These are phyloP conservation scores for Coniosporium apollinis DNA, from an alignment of 495 filamentous ascomycete genomes.

Conservation along the genomic window DNA sequence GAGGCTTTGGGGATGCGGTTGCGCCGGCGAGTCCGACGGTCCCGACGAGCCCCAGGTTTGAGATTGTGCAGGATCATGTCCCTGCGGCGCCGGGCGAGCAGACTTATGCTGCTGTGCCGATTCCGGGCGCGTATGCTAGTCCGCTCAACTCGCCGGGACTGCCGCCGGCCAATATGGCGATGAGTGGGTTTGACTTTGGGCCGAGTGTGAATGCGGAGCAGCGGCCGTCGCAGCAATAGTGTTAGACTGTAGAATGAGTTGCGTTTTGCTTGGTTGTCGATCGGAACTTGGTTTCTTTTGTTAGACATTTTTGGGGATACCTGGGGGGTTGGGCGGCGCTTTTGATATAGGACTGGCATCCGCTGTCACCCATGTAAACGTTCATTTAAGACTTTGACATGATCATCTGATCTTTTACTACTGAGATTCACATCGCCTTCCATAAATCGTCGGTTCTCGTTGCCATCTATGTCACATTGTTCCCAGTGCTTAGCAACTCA, in stretches of 20 bases:
- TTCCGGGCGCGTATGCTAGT: constrained; percentile 42
- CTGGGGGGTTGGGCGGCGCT: too few relatives aligned
- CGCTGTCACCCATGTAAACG: too few relatives aligned
- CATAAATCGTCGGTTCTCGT: too few relatives aligned
- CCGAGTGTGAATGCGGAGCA: background rate
- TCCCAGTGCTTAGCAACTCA: too few relatives aligned
- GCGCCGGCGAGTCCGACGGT: constrained; percentile 1
- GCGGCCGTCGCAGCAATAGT: background rate
- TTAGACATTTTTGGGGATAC: too few relatives aligned
- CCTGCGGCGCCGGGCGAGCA: constrained; percentile 44
- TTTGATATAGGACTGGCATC: too few relatives aligned
- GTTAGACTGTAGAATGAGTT: background rate
- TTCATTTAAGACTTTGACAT: too few relatives aligned
- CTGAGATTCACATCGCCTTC: too few relatives aligned
- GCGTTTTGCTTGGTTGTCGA: background rate
- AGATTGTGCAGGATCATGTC: constrained; percentile 25
- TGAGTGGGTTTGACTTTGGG: background rate
- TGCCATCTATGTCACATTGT: too few relatives aligned
- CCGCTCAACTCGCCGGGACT: constrained; percentile 8
- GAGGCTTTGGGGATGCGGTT: constrained; percentile 27
- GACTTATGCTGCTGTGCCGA: constrained; percentile 49
- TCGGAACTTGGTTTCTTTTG: too few relatives aligned
- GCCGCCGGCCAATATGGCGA: constrained; percentile 1
- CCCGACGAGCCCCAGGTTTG: constrained; percentile 7
- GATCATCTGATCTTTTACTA: too few relatives aligned